These are phyloP conservation scores for Pleurotus eryngii DNA, from an alignment of 768 basidiomycete genomes.

Conservation along the genomic window DNA sequence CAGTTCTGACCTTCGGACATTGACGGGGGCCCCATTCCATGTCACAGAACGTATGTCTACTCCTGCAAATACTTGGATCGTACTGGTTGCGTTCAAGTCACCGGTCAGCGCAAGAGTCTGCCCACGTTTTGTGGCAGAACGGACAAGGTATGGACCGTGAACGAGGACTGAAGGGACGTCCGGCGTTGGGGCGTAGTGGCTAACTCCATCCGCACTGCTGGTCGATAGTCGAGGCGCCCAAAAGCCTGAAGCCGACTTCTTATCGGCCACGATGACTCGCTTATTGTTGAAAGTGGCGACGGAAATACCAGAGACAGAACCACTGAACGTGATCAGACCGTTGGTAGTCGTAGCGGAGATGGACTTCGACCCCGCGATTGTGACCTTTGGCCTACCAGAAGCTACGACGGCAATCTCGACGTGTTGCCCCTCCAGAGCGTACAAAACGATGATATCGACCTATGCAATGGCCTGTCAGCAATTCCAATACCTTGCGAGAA, in stretches of 20 bases:
- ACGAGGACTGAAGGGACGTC: conserved; percentile 27
- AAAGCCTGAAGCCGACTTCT: conserved; percentile 54
- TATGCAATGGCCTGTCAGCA: neutral
- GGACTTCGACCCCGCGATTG: conserved; percentile 16
- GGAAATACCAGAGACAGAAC: conserved; percentile 30
- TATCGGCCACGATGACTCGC: conserved; percentile 55
- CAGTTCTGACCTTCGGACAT: conserved; percentile 22
- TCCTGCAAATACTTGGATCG: conserved; percentile 54
- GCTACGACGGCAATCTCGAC: conserved; percentile 25
- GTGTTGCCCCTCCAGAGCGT: conserved; percentile 33
- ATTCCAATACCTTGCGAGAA: neutral
- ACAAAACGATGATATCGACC: conserved; percentile 32
- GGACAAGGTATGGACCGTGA: conserved; percentile 32
- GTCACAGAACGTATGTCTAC: conserved; percentile 37
- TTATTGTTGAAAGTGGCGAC: conserved; percentile 43
- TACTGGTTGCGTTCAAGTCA: conserved; percentile 51
- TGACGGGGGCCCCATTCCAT: conserved; percentile 56
- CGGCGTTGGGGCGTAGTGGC: conserved; percentile 26
- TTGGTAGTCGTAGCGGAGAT: conserved; percentile 17
- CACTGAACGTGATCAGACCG: conserved; percentile 39
- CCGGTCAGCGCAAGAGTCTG: conserved; percentile 35
- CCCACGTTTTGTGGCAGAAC: conserved; percentile 22
- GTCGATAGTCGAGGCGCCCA: conserved; percentile 53
- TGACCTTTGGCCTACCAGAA: conserved; percentile 10
- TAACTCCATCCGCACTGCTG: conserved; percentile 12